phyloP scores from a whole-genome alignment of 1,284 basidiomycete genomes.

The Taiwanofungus camphoratus region DNA sequence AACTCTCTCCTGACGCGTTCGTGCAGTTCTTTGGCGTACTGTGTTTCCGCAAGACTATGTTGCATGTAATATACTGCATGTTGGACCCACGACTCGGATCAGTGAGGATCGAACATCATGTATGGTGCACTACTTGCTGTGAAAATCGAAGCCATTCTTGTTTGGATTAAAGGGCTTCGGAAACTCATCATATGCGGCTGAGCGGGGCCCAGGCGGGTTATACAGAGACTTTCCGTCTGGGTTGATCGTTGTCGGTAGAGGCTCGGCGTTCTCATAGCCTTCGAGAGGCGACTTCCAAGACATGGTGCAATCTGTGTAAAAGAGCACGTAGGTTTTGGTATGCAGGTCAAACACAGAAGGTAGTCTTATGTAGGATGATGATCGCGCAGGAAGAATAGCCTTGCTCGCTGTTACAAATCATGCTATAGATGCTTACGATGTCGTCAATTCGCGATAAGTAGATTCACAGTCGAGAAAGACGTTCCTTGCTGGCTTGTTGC shows the following conservation, averaged over 20 bases:
- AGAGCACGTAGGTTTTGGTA: too few species aligned
- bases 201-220: slow-evolving; percentile 41
- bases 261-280: slow-evolving; percentile 41
- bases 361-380: background rate
- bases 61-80: slow-evolving; percentile 59
- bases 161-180: slow-evolving; percentile 45
- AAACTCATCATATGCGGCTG: slow-evolving; percentile 47
- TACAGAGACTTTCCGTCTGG: slow-evolving; percentile 55
- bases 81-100: background rate
- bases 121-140: slow-evolving; percentile 54
- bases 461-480: too few species aligned
- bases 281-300: slow-evolving; percentile 35
- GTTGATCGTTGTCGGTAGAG: slow-evolving; percentile 44
- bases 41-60: slow-evolving; percentile 35
- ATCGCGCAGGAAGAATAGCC: too few species aligned
- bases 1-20: slow-evolving; percentile 63
- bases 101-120: background rate
- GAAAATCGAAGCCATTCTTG: slow-evolving; percentile 64
- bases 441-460: too few species aligned
- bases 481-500: too few species aligned
- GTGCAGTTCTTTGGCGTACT: slow-evolving; percentile 55
- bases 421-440: too few species aligned
- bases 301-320: slow-evolving; percentile 8
- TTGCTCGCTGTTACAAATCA: too few species aligned
- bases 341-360: background rate